Base-by-base conservation (phyloP, 2,329 filamentous ascomycete species). In the Intubia oerlemansii region DNA sequence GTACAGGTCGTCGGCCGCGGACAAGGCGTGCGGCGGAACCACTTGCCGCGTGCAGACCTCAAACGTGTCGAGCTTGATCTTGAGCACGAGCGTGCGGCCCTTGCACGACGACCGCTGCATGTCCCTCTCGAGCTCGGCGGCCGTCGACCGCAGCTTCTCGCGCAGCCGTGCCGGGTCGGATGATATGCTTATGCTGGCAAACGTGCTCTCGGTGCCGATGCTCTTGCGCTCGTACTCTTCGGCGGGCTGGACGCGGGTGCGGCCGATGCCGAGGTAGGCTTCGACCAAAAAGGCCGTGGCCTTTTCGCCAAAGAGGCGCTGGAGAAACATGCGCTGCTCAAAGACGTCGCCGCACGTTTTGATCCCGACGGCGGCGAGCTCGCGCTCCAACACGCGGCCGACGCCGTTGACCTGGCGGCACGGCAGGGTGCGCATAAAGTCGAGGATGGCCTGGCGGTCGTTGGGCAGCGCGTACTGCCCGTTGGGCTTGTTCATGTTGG, bases 401-500 rank as follows among this genome's bases (percentile, higher is more conserved):
- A 98, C 66, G 1, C 88, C 88, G 39, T 93, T 93, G 24, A 95
- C 78, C 44, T 93, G 93, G 19, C 88, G 66, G 1, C 81, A 82
- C 0, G 84, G 74, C 15, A 98, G 56, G 17, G 73, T 63, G 9
- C 63, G 61, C 76, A 95, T 92, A 44, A 93, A 95, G 0, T 61
- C 53, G 64, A 95, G 70, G 34, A 98, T 81, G 1, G 67, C 61
- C 16, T 55, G 52, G 8, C 84, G 63, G 23, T 91, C 73, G 29
- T 62, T 77, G 0, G 74, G 62, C 2, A 95, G 55, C 8, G 66
- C 52, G 40, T 76, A 95, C 44, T 95, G 88, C 0, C 88, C 88
- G 41, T 98, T 91, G 0, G 88, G 88, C 44, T 98, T 98, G 50
- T 95, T 93, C 47, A 76, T 68, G 44, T 98, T 93, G 12, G 81